Evolutionary conservation across 495 filamentous ascomycete species (phyloP), one percentile per base, ranked within the genome.

Genomic region (Xylaria sp.): DNA sequence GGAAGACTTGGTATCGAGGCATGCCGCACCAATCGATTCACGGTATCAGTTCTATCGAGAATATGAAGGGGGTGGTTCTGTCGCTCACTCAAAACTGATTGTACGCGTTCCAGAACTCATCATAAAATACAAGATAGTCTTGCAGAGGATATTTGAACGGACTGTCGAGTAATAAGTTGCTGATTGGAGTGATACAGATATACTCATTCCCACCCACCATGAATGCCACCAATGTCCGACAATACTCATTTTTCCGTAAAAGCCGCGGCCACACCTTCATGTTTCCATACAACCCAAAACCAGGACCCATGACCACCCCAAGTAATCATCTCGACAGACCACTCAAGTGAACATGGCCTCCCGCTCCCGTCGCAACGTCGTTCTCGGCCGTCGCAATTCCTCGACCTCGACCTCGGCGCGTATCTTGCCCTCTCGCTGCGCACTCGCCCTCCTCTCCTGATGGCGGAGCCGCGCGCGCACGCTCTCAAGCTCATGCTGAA

Each of bases 281-380:
- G 7, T 11, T 50, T 11, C n/a, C 46, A 26, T 53, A 15, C 9
- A 53, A 3, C 4, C 11, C 21, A 26, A 53, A 6, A 29, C 8
- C 5, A 53, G 24, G 21, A 58, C 17, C 17, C n/a, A 59, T 21
- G 6, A 21, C 26, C 29, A 9, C 5, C 57, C 3, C 7, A 35
- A 35, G 57, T 37, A 12, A n/a, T 1, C 17, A 2, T 21, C 21
- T 21, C 24, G 33, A 21, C 33, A 59, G 33, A n/a, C 19, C 21
- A 24, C 1, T 62, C 37, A 62, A 59, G 57, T 59, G 33, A 59
- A 59, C 57, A 59, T 59, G 14, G 6, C 53, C 15, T 58, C 31
- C 8, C 53, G 17, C 7, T 40, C 19, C 33, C 33, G 31, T 37
- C 59, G n/a, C 9, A 26, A 1, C 0, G 6, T 19, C 24, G 40